These are phyloP conservation scores for Colletotrichum sublineola DNA, from an alignment of 2,329 filamentous ascomycete species.

Conservation along the genomic window DNA sequence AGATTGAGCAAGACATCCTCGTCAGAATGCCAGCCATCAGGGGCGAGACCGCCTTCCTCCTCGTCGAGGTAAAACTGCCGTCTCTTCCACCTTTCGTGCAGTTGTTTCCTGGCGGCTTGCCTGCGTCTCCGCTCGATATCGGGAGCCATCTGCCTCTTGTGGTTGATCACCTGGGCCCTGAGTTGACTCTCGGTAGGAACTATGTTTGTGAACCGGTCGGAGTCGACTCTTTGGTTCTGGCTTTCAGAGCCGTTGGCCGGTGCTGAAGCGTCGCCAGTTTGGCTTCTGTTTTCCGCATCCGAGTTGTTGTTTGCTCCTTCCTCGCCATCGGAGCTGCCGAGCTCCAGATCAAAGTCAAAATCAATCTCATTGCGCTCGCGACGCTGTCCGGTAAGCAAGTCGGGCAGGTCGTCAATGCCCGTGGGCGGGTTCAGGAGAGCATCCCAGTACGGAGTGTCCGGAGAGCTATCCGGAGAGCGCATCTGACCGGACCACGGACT, in stretches of 20 bases:
- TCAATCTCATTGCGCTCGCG: conserved; percentile 44
- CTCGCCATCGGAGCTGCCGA: conserved; percentile 43
- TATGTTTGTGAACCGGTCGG: conserved; percentile 48
- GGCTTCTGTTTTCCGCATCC: conserved; percentile 47
- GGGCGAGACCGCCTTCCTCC: conserved; percentile 80
- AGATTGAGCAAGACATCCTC: conserved; percentile 66
- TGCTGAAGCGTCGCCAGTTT: neutral
- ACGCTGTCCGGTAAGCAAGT: conserved; percentile 51
- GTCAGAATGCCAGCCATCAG: conserved; percentile 72
- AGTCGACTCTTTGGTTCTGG: conserved; percentile 42
- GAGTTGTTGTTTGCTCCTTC: conserved; percentile 45
- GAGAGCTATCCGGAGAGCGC: conserved; percentile 48
- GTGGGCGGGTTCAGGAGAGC: conserved; percentile 62
- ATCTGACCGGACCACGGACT: conserved; percentile 46
- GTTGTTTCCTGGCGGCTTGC: conserved; percentile 60
- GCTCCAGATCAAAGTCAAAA: conserved; percentile 39
- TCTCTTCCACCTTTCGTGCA: conserved; percentile 81
- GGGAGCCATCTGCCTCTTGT: conserved; percentile 52
- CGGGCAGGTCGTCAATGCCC: conserved; percentile 58
- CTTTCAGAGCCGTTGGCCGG: conserved; percentile 31
- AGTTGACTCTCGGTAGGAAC: conserved; percentile 58
- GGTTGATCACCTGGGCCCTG: conserved; percentile 54
- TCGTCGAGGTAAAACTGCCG: conserved; percentile 87
- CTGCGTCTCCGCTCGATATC: conserved; percentile 57
- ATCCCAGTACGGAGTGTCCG: conserved; percentile 57